Percentiles rank a stretch among this genome's conserved stretches.
phyloP scores from a whole-genome alignment of 2,329 filamentous ascomycete genomes.

The Cordyceps farinosa region DNA sequence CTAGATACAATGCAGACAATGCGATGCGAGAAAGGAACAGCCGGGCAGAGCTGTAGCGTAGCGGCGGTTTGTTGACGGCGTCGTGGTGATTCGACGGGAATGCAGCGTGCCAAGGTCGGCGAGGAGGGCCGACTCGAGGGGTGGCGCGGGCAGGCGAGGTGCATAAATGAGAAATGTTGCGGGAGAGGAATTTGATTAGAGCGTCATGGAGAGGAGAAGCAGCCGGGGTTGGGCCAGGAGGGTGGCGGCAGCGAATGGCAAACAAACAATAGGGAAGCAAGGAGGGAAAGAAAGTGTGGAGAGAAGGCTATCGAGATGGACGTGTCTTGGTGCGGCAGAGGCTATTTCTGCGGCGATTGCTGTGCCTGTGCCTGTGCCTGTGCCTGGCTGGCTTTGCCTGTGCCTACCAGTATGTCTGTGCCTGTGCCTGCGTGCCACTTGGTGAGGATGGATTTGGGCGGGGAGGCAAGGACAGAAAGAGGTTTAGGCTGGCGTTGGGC shows the following conservation, averaged over 20 bases:
- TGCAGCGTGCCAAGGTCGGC: not conserved
- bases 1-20: not conserved
- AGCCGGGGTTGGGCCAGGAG: slow-evolving; percentile 6
- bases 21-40: not conserved
- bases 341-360: not conserved
- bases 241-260: not conserved
- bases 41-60: not conserved
- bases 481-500: slow-evolving; percentile 5
- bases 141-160: not conserved
- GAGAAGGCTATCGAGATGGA: slow-evolving; percentile 6
- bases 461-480: slow-evolving; percentile 5
- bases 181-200: slow-evolving; percentile 11
- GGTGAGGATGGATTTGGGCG: slow-evolving; percentile 6
- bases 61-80: not conserved
- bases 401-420: not conserved
- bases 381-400: too few species aligned
- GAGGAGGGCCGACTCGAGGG: not conserved
- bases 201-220: slow-evolving; percentile 6
- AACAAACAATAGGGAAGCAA: not conserved
- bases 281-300: not conserved
- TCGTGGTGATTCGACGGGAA: slow-evolving; percentile 1
- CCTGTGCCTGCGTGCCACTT: not conserved
- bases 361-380: not conserved
- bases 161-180: slow-evolving; percentile 12
- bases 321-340: not conserved